phyloP scores from a whole-genome alignment of 306 rosid genomes.

The Adenanthera pavonina region DNA sequence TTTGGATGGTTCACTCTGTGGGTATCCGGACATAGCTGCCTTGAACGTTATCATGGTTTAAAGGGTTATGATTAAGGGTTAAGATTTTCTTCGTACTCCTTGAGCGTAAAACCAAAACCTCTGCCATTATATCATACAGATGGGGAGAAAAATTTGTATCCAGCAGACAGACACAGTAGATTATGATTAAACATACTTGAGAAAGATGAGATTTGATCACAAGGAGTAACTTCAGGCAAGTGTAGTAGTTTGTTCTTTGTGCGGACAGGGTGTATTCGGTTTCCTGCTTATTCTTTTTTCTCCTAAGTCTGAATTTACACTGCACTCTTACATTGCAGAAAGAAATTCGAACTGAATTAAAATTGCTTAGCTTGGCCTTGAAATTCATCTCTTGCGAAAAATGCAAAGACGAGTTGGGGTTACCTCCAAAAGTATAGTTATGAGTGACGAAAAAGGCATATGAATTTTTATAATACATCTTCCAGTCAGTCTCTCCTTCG shows the following conservation, averaged over 20 bases:
- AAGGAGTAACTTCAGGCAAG: not conserved
- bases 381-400: not conserved
- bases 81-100: not conserved
- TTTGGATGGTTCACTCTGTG: not conserved
- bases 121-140: too few relatives aligned
- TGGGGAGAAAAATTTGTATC: not conserved
- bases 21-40: not conserved
- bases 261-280: not conserved
- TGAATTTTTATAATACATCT: not conserved
- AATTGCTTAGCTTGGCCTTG: not conserved
- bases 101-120: not conserved
- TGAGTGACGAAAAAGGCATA: not conserved
- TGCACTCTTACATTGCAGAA: too few relatives aligned
- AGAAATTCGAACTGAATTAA: not conserved
- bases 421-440: not conserved
- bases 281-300: too few relatives aligned
- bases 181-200: not conserved
- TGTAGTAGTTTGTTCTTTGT: not conserved
- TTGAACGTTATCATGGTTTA: not conserved
- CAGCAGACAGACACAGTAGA: not conserved
- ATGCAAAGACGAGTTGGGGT: not conserved
- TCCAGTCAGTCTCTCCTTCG: not conserved
- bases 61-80: not conserved
- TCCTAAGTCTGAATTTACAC: too few relatives aligned
- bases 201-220: too few relatives aligned